phyloP scores from a whole-genome alignment of 139 green algal species.

The Volvox africanus region DNA sequence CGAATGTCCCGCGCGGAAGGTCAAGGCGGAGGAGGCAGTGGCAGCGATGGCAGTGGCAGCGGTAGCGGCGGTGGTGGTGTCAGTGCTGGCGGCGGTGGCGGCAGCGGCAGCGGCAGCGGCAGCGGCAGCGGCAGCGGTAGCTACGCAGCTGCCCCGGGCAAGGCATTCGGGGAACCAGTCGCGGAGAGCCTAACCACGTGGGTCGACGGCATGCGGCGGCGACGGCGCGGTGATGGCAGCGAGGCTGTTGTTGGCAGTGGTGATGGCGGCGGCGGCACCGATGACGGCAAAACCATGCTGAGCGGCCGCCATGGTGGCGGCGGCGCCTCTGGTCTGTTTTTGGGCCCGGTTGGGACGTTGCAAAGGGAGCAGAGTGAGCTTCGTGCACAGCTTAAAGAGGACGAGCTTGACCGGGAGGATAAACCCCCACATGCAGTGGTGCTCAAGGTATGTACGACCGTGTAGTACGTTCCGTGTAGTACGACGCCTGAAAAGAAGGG shows the following conservation, averaged over 20 bases:
- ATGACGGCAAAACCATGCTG: background rate
- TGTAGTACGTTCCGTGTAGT: no score
- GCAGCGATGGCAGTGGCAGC: background rate
- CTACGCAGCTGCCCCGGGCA: background rate
- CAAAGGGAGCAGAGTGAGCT: background rate
- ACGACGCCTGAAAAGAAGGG: no score
- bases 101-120: background rate
- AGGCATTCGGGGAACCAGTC: background rate
- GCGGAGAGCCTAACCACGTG: background rate
- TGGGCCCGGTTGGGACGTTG: background rate
- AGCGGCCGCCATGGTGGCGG: background rate
- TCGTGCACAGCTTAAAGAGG: constrained; percentile 1
- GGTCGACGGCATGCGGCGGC: background rate
- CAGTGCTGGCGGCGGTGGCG: background rate
- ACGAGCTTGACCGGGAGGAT: constrained; percentile 14
- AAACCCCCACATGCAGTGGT: constrained; percentile 36
- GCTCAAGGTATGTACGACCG: background rate
- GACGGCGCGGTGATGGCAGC: background rate
- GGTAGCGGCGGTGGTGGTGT: background rate
- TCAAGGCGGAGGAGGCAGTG: background rate
- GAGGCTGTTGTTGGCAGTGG: background rate
- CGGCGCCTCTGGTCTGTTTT: background rate
- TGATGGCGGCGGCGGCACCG: background rate
- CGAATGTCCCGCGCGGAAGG: constrained; percentile 5
- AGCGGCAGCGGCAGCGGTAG: background rate